Conservation (phyloP, 495 filamentous ascomycete genomes). For the Podospora australis region DNA sequence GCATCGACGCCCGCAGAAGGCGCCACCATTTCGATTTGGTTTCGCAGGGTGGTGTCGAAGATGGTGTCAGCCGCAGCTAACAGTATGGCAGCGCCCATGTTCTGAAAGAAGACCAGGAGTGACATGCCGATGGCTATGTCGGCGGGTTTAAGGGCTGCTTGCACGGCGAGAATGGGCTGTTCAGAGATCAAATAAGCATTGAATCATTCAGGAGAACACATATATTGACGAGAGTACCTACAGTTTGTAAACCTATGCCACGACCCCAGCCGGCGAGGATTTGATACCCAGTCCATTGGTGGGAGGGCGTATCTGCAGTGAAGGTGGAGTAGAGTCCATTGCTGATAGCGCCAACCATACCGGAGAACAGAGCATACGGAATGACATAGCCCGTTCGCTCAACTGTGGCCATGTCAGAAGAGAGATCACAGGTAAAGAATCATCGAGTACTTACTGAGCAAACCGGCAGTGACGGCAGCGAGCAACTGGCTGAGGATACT, state of each 20-base stretch:
- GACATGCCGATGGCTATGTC: conserved; percentile 56
- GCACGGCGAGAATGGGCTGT: conserved; percentile 48
- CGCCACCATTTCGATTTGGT: conserved; percentile 29
- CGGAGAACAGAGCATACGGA: conserved; percentile 47
- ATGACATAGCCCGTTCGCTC: conserved; percentile 51
- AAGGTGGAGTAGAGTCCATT: conserved; percentile 57
- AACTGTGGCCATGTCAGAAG: conserved; percentile 28
- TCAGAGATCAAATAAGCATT: not conserved
- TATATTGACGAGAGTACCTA: too few relatives aligned
- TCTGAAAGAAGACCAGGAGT: conserved; percentile 56
- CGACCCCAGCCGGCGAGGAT: conserved; percentile 59
- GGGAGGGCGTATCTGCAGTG: conserved; percentile 32
- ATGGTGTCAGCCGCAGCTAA: conserved; percentile 52
- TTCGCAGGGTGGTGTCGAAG: conserved; percentile 49
- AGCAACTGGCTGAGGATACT: conserved; percentile 34
- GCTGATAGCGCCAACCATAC: conserved; percentile 48
- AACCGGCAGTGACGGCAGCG: conserved; percentile 48
- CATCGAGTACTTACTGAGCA: conserved; percentile 23
- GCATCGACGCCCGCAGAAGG: conserved; percentile 13
- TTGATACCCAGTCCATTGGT: conserved; percentile 58
- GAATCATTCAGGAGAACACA: not conserved
- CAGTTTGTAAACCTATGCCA: conserved; percentile 54
- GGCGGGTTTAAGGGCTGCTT: conserved; percentile 36
- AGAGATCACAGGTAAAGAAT: conserved; percentile 20
- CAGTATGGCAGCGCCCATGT: conserved; percentile 55